Evolutionary conservation across 768 basidiomycete genomes (phyloP), one percentile per base, ranked within the genome.

Genomic region (Rhodotorula graminis): DNA sequence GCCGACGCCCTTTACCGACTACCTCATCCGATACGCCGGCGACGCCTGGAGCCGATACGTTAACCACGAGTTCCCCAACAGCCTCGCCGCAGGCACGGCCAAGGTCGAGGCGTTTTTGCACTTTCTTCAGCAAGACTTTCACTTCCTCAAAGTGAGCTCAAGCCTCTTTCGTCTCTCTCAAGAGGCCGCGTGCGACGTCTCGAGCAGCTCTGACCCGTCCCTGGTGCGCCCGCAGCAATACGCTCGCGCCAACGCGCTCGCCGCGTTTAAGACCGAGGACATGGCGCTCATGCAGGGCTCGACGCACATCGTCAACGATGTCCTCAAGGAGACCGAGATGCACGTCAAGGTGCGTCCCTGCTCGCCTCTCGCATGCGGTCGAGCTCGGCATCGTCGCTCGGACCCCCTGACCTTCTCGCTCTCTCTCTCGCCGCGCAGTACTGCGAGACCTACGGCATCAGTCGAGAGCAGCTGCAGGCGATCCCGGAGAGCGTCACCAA

Each of bases 101-200:
- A 83, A 86, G 0, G 82, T 81, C 52, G 83, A 86, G n/a, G 82
- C 84, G 31, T 97, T 95, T 80, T 77, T 89, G 23, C 88, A 93
- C 78, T 96, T 94, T 79, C 88, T 95, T 81, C 89, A 88, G 90
- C 92, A 93, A 76, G 91, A 92, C 78, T 91, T 92, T 62, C 70
- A 72, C 59, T 76, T 72, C 60, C 65, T 76, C 57, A 76, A 76
- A 62, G 71, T 64, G 21, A 14, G 29, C 37, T 46, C 21, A 3
- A 18, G 14, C 18, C 9, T 23, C 31, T 37, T 10, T 31, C 8
- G 1, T 31, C 12, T 14, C 44, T 46, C 18, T 46, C 18, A 12
- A 12, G 14, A 46, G 8, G 42, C 37, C 9, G 37, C 9, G 37
- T 37, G 37, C 37, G 37, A 5, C 37, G 37, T 15, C 37, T 63